phyloP scores from a whole-genome alignment of 192 early-diverging fungal genomes.

The Coemansia sp. region DNA sequence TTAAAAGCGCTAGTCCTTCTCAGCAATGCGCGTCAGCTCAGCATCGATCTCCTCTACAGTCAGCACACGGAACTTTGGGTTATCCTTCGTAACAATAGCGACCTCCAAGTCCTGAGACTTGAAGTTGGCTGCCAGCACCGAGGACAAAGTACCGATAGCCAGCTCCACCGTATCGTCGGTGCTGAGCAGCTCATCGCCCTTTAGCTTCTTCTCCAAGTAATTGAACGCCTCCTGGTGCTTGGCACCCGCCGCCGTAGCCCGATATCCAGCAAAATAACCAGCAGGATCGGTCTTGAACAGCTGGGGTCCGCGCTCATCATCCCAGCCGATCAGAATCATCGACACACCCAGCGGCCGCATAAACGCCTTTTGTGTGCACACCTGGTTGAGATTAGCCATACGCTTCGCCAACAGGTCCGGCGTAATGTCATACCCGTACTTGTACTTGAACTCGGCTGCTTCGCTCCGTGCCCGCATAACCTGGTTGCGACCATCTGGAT shows the following conservation, averaged over 20 bases:
- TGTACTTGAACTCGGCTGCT: slow-evolving; percentile 98
- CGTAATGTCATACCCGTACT: slow-evolving; percentile 98
- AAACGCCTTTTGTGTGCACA: slow-evolving; percentile 98
- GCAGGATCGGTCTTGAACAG: slow-evolving; percentile 98
- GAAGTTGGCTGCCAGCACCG: slow-evolving; percentile 90
- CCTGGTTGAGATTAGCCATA: slow-evolving; percentile 98
- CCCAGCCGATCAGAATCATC: slow-evolving; percentile 96
- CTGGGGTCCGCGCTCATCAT: slow-evolving; percentile 95
- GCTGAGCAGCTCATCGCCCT: slow-evolving; percentile 79
- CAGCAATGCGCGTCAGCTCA: slow-evolving; percentile 56
- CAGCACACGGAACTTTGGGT: slow-evolving; percentile 78
- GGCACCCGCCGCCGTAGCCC: slow-evolving; percentile 92
- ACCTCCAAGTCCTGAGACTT: slow-evolving; percentile 97
- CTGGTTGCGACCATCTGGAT: slow-evolving; percentile 92
- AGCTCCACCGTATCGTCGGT: slow-evolving; percentile 93
- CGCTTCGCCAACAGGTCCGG: slow-evolving; percentile 97
- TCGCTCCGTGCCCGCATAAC: slow-evolving; percentile 91
- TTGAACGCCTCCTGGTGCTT: slow-evolving; percentile 92
- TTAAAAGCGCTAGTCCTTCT: slow-evolving; percentile 41
- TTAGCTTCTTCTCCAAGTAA: slow-evolving; percentile 97
- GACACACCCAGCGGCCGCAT: slow-evolving; percentile 98
- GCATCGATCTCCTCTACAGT: slow-evolving; percentile 78
- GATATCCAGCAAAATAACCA: slow-evolving; percentile 97
- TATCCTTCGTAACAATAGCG: slow-evolving; percentile 79
- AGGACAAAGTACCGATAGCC: slow-evolving; percentile 92